A percentile compares a stretch with the other conserved stretches of the same genome.
Conservation (phyloP, 345 rosid species). For the thale cress (Arabidopsis thaliana) region DNA sequence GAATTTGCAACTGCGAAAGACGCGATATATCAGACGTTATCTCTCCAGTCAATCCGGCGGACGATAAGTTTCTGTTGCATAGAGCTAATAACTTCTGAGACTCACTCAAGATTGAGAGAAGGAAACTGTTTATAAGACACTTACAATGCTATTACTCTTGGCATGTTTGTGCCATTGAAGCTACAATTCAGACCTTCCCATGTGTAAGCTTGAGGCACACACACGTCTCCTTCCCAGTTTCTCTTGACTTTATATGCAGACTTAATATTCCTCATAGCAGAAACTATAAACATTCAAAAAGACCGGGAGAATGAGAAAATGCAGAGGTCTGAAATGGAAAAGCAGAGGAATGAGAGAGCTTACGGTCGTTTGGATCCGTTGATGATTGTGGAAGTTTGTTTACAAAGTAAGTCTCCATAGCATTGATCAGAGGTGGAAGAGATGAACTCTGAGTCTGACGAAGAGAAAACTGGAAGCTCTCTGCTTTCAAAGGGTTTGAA, state of each 20-base stretch:
- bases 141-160: constrained; percentile 54
- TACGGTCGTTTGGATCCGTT: constrained; percentile 46
- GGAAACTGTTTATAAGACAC: constrained; percentile 6
- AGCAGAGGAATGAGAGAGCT: constrained; percentile 18
- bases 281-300: constrained; percentile 36
- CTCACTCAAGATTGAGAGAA: background rate
- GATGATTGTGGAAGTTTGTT: constrained; percentile 37
- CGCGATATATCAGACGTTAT: constrained; percentile 41
- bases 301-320: background rate
- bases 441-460: constrained; percentile 35
- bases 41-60: constrained; percentile 48
- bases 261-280: constrained; percentile 51
- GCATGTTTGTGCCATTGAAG: constrained; percentile 36
- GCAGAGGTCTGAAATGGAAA: background rate
- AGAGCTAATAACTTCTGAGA: background rate
- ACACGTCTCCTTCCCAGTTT: constrained; percentile 65
- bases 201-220: constrained; percentile 41
- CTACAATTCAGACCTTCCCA: constrained; percentile 64
- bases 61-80: constrained; percentile 50
- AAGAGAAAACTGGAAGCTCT: constrained; percentile 23
- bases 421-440: constrained; percentile 55
- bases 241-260: constrained; percentile 47
- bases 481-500: background rate
- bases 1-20: constrained; percentile 42
- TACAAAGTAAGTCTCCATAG: constrained; percentile 43